Evolutionary conservation across 176 grass and related monocot species (phyloP), one percentile per base, ranked within the genome.

Genomic region (Paspalum vaginatum): DNA sequence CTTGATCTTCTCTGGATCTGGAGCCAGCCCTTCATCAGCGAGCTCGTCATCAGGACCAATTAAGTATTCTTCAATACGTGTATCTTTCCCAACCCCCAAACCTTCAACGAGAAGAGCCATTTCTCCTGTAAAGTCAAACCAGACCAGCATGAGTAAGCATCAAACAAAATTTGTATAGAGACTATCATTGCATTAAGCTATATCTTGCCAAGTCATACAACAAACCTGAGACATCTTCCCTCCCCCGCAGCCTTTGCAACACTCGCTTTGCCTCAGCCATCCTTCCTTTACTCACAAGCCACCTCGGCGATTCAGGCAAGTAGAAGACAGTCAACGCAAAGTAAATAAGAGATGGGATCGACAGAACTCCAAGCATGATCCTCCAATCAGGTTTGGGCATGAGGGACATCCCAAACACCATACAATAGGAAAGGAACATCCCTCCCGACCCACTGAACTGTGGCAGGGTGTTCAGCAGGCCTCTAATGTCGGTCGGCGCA

Each of bases 391-490:
- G 91, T 13, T 81, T 87, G 1, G 84, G 81, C 88, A 86, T 90
- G 39, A 99, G 67, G 32, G 97, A 99, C 91, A 99, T 93, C 2
- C 72, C 77, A 86, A 99, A 96, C 21, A 93, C 93, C 93, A 99
- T 96, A 74, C 97, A 99, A n/a, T 99, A 99, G 43, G 97, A 99
- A 45, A 99, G 64, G 66, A 96, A 99, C 97, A 99, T 99, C 79
- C 97, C 97, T 88, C 61, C 90, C 5, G 90, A 99, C 2, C 97
- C 97, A 17, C 84, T 99, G 79, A 99, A 99, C 46, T 99, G 97
- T 0, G 97, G 97, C 3, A 99, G 78, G 2, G 97, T 99, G 75
- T 99, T 99, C 21, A 99, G 47, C 61, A 91, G 58, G 21, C 97
- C 97, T 65, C 97, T 85, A 47, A 93, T 99, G 32, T 99, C 97